Conservation (phyloP, 225 moss, liverwort and hornwort genomes). For the Sphagnum contortum region DNA sequence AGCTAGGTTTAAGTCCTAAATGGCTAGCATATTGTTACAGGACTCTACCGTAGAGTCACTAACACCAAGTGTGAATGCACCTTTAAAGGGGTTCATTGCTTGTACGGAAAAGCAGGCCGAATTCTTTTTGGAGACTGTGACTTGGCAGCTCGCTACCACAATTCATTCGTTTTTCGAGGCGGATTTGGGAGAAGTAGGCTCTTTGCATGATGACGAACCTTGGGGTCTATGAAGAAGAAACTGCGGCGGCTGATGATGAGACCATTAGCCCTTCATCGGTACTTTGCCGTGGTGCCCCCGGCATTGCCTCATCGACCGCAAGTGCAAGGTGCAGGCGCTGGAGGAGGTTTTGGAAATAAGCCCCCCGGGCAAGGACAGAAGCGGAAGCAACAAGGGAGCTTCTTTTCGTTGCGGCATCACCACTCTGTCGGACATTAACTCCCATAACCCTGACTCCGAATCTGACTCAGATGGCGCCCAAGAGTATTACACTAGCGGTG, state of each 20-base stretch:
- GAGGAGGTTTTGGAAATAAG: conserved; percentile 5
- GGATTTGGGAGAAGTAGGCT: conserved; percentile 10
- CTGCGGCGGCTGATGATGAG: conserved; percentile 33
- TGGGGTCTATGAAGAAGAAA: conserved; percentile 29
- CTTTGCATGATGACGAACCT: conserved; percentile 3
- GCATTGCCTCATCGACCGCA: conserved; percentile 28
- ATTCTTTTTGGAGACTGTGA: conserved; percentile 66
- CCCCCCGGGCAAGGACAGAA: conserved; percentile 53
- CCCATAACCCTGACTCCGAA: conserved; percentile 47
- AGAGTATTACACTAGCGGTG: conserved; percentile 81
- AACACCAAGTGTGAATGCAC: no score
- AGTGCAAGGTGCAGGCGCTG: conserved; percentile 14
- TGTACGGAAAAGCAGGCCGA: conserved; percentile 55
- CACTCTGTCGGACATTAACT: conserved; percentile 59
- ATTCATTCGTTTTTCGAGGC: conserved; percentile 61
- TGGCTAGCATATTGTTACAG: no score
- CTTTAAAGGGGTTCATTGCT: conserved; percentile 13
- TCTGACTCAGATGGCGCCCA: conserved; percentile 65
- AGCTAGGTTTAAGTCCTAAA: no score
- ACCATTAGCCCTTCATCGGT: conserved; percentile 9
- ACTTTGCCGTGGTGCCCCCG: conserved; percentile 16
- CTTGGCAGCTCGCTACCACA: conserved; percentile 63
- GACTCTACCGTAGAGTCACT: no score
- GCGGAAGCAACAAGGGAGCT: conserved; percentile 20
- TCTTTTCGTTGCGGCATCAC: conserved; percentile 40